These are phyloP conservation scores for Candida frijolesensis DNA, from an alignment of 1,139 yeast genomes.

Conservation along the genomic window DNA sequence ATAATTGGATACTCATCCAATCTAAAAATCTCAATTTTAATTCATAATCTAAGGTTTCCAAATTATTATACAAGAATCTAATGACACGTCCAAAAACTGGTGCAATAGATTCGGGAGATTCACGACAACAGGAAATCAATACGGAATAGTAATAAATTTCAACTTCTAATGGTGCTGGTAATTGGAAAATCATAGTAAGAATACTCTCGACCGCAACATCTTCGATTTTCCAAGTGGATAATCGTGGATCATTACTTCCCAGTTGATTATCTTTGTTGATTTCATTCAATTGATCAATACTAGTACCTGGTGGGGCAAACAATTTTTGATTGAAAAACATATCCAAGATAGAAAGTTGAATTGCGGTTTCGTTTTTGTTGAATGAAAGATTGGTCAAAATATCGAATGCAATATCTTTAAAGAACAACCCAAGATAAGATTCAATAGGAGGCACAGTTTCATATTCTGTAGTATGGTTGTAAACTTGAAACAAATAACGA, in stretches of 20 bases:
- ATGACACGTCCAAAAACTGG: slow-evolving; percentile 95
- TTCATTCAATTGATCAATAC: slow-evolving; percentile 65
- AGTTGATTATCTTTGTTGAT: slow-evolving; percentile 40
- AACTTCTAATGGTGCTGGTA: slow-evolving; percentile 69
- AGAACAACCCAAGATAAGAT: slow-evolving; percentile 56
- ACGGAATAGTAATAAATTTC: slow-evolving; percentile 82
- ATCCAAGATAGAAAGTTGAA: slow-evolving; percentile 78
- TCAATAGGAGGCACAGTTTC: slow-evolving; percentile 74
- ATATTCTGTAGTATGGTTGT: slow-evolving; percentile 49
- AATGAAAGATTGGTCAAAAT: slow-evolving; percentile 79
- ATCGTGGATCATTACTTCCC: slow-evolving; percentile 47
- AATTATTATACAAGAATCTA: slow-evolving; percentile 73
- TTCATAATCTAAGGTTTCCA: slow-evolving; percentile 74
- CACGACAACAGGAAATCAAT: slow-evolving; percentile 86
- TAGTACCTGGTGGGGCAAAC: slow-evolving; percentile 83
- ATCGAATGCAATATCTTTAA: slow-evolving; percentile 77
- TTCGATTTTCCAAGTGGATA: slow-evolving; percentile 86
- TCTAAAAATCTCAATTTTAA: slow-evolving; percentile 72
- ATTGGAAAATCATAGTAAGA: slow-evolving; percentile 71
- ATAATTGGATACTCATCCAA: slow-evolving; percentile 93
- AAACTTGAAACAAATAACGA: slow-evolving; percentile 66
- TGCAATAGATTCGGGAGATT: slow-evolving; percentile 87
- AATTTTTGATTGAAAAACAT: slow-evolving; percentile 67
- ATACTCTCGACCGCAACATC: slow-evolving; percentile 87
- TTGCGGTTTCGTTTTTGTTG: slow-evolving; percentile 84